Percentiles rank a stretch among this genome's conserved stretches.
Conservation (phyloP, 768 basidiomycete genomes). For the Russula sp. region DNA sequence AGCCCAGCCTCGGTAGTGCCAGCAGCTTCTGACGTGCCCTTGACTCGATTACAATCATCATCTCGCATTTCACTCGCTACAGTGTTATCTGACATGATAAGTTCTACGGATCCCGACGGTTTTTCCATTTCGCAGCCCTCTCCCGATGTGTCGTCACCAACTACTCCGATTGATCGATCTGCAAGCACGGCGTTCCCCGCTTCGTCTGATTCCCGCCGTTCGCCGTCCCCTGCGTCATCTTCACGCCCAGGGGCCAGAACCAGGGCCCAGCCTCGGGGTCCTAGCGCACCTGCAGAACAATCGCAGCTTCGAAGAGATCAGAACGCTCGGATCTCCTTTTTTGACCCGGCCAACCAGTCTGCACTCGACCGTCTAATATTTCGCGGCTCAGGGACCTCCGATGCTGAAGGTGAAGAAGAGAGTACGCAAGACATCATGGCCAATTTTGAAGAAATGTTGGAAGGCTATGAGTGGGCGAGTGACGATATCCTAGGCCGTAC, state of each 20-base stretch:
- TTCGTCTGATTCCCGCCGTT: conserved; percentile 3
- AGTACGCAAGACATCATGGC: conserved; percentile 75
- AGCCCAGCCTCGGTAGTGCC: not conserved
- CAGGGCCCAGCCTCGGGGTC: conserved; percentile 9
- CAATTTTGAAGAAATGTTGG: conserved; percentile 97
- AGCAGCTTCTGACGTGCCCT: conserved; percentile 1
- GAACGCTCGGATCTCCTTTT: conserved; percentile 74
- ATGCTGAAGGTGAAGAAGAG: conserved; percentile 49
- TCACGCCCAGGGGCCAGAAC: not conserved
- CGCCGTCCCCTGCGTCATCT: conserved; percentile 18
- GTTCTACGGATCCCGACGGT: conserved; percentile 9
- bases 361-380: conserved; percentile 64
- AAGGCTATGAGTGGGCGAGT: conserved; percentile 95
- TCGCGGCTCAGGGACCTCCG: conserved; percentile 29
- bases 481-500: conserved; percentile 66
- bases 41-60: conserved; percentile 11
- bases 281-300: conserved; percentile 27
- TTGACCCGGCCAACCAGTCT: conserved; percentile 73
- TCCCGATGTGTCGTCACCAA: conserved; percentile 18
- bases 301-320: conserved; percentile 47
- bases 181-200: not conserved
- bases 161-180: conserved; percentile 4
- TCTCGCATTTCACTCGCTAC: conserved; percentile 20
- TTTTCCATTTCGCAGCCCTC: conserved; percentile 16
- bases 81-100: conserved; percentile 4